Percentiles rank a stretch among this genome's conserved stretches.
Conservation (phyloP, 225 moss, liverwort and hornwort genomes). For the Lunularia cruciata region DNA sequence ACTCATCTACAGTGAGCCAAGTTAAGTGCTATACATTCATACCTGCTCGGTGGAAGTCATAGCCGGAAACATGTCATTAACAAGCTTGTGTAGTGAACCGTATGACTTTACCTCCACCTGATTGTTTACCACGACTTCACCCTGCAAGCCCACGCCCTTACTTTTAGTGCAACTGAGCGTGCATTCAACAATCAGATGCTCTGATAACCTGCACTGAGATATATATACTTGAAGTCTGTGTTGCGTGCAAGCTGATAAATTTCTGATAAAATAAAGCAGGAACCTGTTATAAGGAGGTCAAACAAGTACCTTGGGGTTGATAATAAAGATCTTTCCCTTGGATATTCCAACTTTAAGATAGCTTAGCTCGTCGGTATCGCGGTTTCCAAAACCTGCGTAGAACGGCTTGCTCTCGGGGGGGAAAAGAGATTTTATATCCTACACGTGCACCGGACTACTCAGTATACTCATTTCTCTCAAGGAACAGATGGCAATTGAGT, state of each 20-base stretch:
- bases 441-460: conserved; percentile 5
- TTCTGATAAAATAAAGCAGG: too few relatives aligned
- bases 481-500: too few relatives aligned
- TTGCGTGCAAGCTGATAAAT: too few relatives aligned
- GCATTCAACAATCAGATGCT: neutral
- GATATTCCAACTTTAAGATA: conserved; percentile 97
- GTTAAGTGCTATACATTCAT: neutral
- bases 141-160: conserved; percentile 45
- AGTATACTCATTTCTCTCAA: too few relatives aligned
- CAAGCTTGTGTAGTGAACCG: conserved; percentile 92
- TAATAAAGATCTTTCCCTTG: conserved; percentile 95
- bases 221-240: too few relatives aligned
- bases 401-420: conserved; percentile 88
- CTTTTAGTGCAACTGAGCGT: neutral
- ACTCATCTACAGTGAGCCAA: too few relatives aligned
- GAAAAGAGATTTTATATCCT: conserved; percentile 97
- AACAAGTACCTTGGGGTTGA: conserved; percentile 85
- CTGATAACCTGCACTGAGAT: too few relatives aligned
- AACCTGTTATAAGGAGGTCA: neutral
- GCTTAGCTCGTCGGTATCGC: conserved; percentile 96
- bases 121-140: conserved; percentile 97
- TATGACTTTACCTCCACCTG: conserved; percentile 91
- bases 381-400: conserved; percentile 98
- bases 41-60: conserved; percentile 50
- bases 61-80: conserved; percentile 95